phyloP scores from a whole-genome alignment of 2,329 filamentous ascomycete genomes.

The Blastomyces gilchristii region DNA sequence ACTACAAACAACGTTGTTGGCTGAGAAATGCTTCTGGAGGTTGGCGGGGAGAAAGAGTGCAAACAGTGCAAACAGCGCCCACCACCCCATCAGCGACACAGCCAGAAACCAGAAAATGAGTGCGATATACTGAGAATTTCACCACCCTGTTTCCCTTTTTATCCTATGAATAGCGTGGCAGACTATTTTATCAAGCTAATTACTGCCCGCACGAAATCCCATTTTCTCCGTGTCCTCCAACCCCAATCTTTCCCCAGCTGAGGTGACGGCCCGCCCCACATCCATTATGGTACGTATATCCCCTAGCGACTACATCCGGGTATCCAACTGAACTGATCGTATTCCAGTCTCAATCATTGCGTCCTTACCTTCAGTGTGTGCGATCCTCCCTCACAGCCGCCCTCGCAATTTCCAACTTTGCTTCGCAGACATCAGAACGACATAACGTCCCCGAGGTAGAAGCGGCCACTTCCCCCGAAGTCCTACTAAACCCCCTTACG shows the following conservation, averaged over 20 bases:
- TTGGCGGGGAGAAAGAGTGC: constrained; percentile 16
- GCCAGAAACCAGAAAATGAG: background rate
- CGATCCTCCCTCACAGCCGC: constrained; percentile 89
- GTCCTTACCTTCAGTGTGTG: constrained; percentile 92
- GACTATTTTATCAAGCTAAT: background rate
- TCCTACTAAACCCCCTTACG: constrained; percentile 80
- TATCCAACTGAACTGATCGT: constrained; percentile 12
- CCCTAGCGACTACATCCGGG: background rate
- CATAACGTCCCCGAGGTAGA: constrained; percentile 98
- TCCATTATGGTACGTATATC: constrained; percentile 15
- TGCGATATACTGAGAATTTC: background rate
- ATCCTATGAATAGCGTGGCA: background rate
- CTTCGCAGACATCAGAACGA: constrained; percentile 88
- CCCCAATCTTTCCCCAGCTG: background rate
- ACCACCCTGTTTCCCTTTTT: background rate
- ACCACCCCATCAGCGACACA: constrained; percentile 8
- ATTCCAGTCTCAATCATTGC: constrained; percentile 79
- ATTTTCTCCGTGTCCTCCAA: background rate
- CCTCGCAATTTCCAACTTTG: constrained; percentile 91
- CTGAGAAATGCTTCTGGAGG: background rate
- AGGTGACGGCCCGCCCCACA: background rate
- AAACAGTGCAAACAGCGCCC: constrained; percentile 26
- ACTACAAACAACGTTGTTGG: background rate
- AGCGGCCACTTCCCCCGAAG: constrained; percentile 82
- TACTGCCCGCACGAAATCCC: background rate